A percentile compares a stretch with the other conserved stretches of the same genome.
Conservation (phyloP, 2,329 filamentous ascomycete species). For the Trichophyton mentagrophytes region DNA sequence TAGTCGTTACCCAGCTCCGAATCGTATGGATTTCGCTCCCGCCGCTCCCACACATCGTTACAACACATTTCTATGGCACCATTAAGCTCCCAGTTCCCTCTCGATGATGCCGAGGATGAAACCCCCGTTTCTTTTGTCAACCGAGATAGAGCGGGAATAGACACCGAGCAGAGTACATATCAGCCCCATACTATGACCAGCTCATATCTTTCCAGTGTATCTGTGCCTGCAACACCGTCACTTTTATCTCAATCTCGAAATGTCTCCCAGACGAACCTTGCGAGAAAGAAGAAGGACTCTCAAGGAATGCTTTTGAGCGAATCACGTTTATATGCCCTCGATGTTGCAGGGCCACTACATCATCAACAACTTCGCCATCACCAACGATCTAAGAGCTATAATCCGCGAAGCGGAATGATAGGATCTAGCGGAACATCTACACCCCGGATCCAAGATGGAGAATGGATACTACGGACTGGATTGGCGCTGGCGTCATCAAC, state of each 20-base stretch:
- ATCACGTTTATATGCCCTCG: conserved; percentile 22
- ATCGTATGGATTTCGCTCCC: conserved; percentile 26
- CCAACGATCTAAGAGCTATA: conserved; percentile 9
- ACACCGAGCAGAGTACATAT: conserved; percentile 23
- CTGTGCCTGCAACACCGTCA: conserved; percentile 32
- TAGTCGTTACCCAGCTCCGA: conserved; percentile 15
- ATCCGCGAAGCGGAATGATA: conserved; percentile 5
- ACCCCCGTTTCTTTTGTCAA: conserved; percentile 22
- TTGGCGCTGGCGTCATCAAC: conserved; percentile 44
- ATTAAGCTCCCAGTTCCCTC: conserved; percentile 42
- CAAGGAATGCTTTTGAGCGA: conserved; percentile 24
- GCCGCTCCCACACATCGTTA: conserved; percentile 48
- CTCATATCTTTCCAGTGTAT: conserved; percentile 31
- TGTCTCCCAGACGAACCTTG: conserved; percentile 24
- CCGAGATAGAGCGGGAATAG: conserved; percentile 11
- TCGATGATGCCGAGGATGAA: conserved; percentile 31
- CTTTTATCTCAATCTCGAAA: conserved; percentile 32
- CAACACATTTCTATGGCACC: conserved; percentile 50
- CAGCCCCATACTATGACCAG: conserved; percentile 15
- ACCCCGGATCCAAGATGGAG: conserved; percentile 28
- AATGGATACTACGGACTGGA: conserved; percentile 49
- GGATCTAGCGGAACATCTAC: conserved; percentile 9
- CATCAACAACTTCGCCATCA: conserved; percentile 5
- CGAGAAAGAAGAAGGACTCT: conserved; percentile 24
- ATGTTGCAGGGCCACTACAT: conserved; percentile 19